phyloP scores from a whole-genome alignment of 257 asterid genomes.

The Haberlea rhodopensis region DNA sequence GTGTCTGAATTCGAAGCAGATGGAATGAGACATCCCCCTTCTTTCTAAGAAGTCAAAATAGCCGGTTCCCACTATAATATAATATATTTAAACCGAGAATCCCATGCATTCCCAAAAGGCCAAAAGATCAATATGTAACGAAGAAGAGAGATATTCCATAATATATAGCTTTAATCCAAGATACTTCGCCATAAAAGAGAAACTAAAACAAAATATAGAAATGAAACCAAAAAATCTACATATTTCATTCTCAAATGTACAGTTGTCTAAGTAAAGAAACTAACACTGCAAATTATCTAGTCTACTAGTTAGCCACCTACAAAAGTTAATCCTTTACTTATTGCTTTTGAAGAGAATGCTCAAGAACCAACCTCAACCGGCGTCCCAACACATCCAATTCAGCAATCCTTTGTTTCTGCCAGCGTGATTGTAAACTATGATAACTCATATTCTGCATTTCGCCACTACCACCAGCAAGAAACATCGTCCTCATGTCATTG shows the following conservation, averaged over 20 bases:
- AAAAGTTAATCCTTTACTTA: slow-evolving; percentile 31
- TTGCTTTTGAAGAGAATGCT: slow-evolving; percentile 47
- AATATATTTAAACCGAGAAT: no score
- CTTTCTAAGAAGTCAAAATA: no score
- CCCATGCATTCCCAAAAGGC: background rate
- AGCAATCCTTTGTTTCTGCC: slow-evolving; percentile 66
- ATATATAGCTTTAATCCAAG: background rate
- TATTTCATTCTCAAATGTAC: slow-evolving; percentile 32
- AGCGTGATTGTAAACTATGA: slow-evolving; percentile 44
- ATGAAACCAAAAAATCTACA: slow-evolving; percentile 14
- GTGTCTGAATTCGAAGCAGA: no score
- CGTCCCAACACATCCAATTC: slow-evolving; percentile 65
- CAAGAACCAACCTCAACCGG: slow-evolving; percentile 66
- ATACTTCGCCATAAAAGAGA: background rate
- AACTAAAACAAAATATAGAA: background rate
- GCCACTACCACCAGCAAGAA: slow-evolving; percentile 28
- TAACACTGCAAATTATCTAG: slow-evolving; percentile 16
- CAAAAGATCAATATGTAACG: background rate
- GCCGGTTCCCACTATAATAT: no score
- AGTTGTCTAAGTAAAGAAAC: slow-evolving; percentile 20
- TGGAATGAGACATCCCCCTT: no score
- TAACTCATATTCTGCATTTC: slow-evolving; percentile 18
- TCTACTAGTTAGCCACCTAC: slow-evolving; percentile 20
- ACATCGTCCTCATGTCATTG: slow-evolving; percentile 44
- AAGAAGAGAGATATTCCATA: no score